Conservation (phyloP, 257 asterid species). For the Salvia miltiorrhiza region DNA sequence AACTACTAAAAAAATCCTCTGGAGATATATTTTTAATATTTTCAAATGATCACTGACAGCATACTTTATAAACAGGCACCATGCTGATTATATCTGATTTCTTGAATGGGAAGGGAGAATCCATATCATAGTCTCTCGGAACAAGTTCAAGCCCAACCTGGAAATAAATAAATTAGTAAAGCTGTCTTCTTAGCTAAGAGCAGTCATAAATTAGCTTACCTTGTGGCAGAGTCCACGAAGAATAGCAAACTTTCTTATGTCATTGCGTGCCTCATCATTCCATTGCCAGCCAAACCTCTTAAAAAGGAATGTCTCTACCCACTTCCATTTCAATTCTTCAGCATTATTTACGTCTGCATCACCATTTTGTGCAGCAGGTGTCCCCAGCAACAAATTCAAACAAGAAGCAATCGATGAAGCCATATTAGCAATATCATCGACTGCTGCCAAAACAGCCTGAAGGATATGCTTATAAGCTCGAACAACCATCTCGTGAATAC, state of each 20-base stretch:
- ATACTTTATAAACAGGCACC: slow-evolving; percentile 70
- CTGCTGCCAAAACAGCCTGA: slow-evolving; percentile 67
- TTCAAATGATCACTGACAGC: slow-evolving; percentile 17
- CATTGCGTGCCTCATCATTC: slow-evolving; percentile 44
- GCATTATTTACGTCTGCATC: slow-evolving; percentile 36
- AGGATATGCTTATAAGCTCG: slow-evolving; percentile 76
- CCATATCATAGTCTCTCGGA: slow-evolving; percentile 79
- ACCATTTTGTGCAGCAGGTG: slow-evolving; percentile 38
- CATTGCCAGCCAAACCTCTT: slow-evolving; percentile 65
- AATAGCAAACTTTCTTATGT: slow-evolving; percentile 61
- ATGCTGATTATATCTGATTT: slow-evolving; percentile 68
- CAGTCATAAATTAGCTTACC: slow-evolving; percentile 30
- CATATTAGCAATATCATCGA: slow-evolving; percentile 48
- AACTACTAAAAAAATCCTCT: slow-evolving; percentile 15
- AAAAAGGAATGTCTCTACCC: slow-evolving; percentile 58
- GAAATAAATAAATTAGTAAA: slow-evolving; percentile 11
- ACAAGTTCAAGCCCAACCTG: slow-evolving; percentile 84
- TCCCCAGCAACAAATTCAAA: slow-evolving; percentile 63
- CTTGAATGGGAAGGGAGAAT: slow-evolving; percentile 60
- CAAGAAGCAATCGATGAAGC: slow-evolving; percentile 62
- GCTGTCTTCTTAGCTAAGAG: neutral
- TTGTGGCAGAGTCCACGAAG: slow-evolving; percentile 87
- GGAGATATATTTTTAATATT: slow-evolving; percentile 7
- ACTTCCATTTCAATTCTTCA: slow-evolving; percentile 61
- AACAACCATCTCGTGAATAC: slow-evolving; percentile 81